A percentile compares a stretch with the other conserved stretches of the same genome.
Evolutionary conservation across 2,329 filamentous ascomycete species (phyloP).

Genomic region (Aureobasidium sp.): DNA sequence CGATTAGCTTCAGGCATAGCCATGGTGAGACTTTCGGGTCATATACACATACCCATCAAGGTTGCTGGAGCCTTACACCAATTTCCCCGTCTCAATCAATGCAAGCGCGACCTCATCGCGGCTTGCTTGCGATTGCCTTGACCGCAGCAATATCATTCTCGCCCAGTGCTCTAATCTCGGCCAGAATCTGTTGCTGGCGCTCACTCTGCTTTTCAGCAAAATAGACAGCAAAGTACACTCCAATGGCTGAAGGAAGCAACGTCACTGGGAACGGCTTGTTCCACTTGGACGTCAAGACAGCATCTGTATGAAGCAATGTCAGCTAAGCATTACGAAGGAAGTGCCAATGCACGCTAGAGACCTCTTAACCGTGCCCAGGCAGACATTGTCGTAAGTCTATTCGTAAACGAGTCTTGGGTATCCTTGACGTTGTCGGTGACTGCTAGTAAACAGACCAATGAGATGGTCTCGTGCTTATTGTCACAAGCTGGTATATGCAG

Average conservation of each 20-base stretch:
- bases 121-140: constrained; percentile 10
- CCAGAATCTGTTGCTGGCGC: constrained; percentile 24
- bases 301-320: constrained; percentile 17
- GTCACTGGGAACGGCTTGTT: constrained; percentile 29
- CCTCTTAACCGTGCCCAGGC: constrained; percentile 10
- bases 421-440: neutral
- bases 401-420: neutral
- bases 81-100: neutral
- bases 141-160: constrained; percentile 17
- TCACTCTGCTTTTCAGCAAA: constrained; percentile 26
- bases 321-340: neutral
- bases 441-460: neutral
- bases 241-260: constrained; percentile 26
- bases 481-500: neutral
- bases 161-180: constrained; percentile 24
- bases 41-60: neutral
- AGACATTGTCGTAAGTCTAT: neutral
- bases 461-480: neutral
- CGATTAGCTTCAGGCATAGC: neutral
- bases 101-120: neutral
- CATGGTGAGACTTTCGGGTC: neutral
- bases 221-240: constrained; percentile 25
- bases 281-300: constrained; percentile 26
- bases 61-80: neutral
- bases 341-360: neutral